phyloP scores from a whole-genome alignment of 2,329 filamentous ascomycete genomes.

The Pseudogymnoascus sp. region DNA sequence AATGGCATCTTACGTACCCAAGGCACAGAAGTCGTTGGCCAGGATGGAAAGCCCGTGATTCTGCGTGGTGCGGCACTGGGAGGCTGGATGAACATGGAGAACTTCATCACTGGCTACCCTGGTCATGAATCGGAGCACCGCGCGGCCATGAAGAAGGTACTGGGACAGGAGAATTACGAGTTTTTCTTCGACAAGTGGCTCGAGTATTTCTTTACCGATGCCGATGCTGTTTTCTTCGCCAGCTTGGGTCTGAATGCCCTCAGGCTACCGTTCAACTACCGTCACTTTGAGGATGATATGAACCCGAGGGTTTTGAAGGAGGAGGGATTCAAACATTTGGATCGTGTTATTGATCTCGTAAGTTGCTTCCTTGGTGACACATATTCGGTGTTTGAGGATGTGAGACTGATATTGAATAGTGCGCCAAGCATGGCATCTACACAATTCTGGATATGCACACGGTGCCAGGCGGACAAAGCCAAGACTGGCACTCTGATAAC shows the following conservation, averaged over 20 bases:
- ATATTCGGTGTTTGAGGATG: constrained; percentile 14
- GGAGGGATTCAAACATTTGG: constrained; percentile 38
- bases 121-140: constrained; percentile 39
- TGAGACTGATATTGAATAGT: not conserved
- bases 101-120: constrained; percentile 43
- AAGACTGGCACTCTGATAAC: constrained; percentile 43
- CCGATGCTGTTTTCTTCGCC: constrained; percentile 40
- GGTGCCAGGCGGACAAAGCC: constrained; percentile 40
- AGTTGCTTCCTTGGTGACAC: not conserved
- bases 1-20: constrained; percentile 27
- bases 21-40: constrained; percentile 29
- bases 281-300: constrained; percentile 40
- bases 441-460: constrained; percentile 43
- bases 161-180: constrained; percentile 38
- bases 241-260: constrained; percentile 39
- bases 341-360: constrained; percentile 35
- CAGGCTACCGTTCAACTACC: constrained; percentile 33
- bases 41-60: constrained; percentile 22
- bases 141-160: constrained; percentile 35
- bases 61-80: constrained; percentile 1
- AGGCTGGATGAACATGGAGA: constrained; percentile 31
- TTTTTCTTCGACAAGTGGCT: constrained; percentile 42
- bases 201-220: constrained; percentile 40
- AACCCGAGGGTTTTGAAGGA: constrained; percentile 37
- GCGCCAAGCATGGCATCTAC: constrained; percentile 38